Percentiles rank a stretch among this genome's conserved stretches.
These are phyloP conservation scores for Thymus quinquecostatus DNA, from an alignment of 257 asterid genomes.

Conservation along the genomic window DNA sequence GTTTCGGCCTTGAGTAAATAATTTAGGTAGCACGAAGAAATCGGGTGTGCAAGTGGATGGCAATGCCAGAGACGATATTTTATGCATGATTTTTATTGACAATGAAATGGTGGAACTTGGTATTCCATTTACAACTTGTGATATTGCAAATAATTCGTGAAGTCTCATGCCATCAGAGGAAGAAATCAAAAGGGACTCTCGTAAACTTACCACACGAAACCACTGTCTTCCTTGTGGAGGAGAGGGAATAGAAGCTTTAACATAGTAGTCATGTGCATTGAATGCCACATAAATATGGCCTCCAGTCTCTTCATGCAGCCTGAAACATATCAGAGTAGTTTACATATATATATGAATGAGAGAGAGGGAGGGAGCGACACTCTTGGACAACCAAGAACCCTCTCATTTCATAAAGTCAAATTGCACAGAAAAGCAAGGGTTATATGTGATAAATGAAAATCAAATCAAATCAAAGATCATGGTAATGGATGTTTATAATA, in stretches of 20 bases:
- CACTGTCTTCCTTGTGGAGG: constrained; percentile 66
- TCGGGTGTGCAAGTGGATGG: not conserved
- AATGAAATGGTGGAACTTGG: constrained; percentile 11
- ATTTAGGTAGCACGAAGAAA: not conserved
- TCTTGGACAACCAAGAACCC: not conserved
- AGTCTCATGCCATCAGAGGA: constrained; percentile 15
- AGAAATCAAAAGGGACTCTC: constrained; percentile 13
- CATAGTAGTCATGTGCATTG: constrained; percentile 76
- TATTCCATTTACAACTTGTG: not conserved
- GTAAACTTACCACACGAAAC: constrained; percentile 85
- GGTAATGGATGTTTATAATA: constrained; percentile 3
- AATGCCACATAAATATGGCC: constrained; percentile 78
- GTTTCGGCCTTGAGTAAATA: not conserved
- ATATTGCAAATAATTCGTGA: not conserved
- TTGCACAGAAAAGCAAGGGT: constrained; percentile 20
- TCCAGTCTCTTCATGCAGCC: constrained; percentile 81
- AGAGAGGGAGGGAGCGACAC: constrained; percentile 5
- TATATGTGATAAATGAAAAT: not conserved
- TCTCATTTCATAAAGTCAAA: not conserved
- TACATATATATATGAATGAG: not conserved
- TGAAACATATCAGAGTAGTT: constrained; percentile 36
- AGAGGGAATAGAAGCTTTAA: constrained; percentile 63
- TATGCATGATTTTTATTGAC: constrained; percentile 3
- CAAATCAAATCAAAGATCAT: constrained; percentile 14
- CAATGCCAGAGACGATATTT: not conserved